phyloP scores from a whole-genome alignment of 2,329 filamentous ascomycete genomes.

The Monilinia vaccinii-corymbosi region DNA sequence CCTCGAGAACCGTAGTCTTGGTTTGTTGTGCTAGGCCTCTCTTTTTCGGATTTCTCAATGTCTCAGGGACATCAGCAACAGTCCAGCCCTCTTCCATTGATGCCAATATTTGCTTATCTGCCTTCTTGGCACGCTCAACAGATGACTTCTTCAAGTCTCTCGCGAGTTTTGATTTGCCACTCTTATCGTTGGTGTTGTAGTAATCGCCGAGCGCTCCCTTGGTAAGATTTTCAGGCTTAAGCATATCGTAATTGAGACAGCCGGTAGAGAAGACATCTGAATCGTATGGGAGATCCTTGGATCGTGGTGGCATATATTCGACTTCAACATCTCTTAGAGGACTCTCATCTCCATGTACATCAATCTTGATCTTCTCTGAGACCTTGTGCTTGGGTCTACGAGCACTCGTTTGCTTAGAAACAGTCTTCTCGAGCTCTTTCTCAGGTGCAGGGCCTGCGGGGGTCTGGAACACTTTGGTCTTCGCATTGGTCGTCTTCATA shows the following conservation, averaged over 20 bases:
- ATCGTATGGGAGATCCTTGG: constrained; percentile 56
- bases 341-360: constrained; percentile 47
- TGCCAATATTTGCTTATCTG: constrained; percentile 58
- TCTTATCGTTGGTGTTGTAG: constrained; percentile 52
- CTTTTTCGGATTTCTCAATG: constrained; percentile 28
- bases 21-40: constrained; percentile 16
- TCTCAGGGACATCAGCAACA: constrained; percentile 45
- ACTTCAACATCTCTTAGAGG: constrained; percentile 53
- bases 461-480: constrained; percentile 59
- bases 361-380: constrained; percentile 50
- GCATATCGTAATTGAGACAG: constrained; percentile 45
- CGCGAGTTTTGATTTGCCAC: constrained; percentile 55
- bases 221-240: constrained; percentile 49
- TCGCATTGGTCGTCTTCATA: constrained; percentile 94
- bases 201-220: constrained; percentile 39
- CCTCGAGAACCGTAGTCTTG: constrained; percentile 9
- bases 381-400: constrained; percentile 48
- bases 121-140: constrained; percentile 37
- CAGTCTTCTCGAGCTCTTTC: constrained; percentile 53
- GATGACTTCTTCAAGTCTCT: constrained; percentile 47
- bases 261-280: constrained; percentile 58
- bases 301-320: constrained; percentile 79
- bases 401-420: constrained; percentile 42
- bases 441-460: constrained; percentile 52
- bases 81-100: constrained; percentile 57